Base-by-base conservation (phyloP, 352 stramenopile species). In the Globisporangium solare region DNA sequence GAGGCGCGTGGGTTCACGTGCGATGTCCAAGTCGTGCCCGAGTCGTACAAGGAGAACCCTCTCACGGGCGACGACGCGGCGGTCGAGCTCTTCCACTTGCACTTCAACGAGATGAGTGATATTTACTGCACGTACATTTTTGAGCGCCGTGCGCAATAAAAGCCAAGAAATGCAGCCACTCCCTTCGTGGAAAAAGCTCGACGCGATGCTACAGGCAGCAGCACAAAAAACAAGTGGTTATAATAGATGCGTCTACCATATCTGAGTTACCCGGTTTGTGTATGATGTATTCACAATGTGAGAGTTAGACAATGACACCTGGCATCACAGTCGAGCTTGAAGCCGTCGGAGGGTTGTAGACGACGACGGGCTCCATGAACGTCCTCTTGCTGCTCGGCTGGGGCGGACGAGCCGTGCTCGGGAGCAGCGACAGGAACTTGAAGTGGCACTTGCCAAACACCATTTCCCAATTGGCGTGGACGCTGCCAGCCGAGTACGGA, bases 71-170 rank as follows among this genome's bases (percentile, higher is more conserved):
- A 79, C 37, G 78, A 88, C 21, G 74, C 76, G 1, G 68, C 71
- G 1, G 66, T 84, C 18, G 79, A 91, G 65, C 64, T 94, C 27
- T 94, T 94, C 47, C 66, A 83, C 58, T 61, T 95, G 54, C 86
- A 95, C 60, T 95, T 95, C 66, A 93, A 93, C 72, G 86, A 95
- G 60, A 93, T 95, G 86, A 88, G 75, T 61, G 85, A 94, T 64
- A 75, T 84, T 61, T 94, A 94, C 68, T 91, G 81, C 68, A 76
- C 92, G 56, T 94, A 94, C 75, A 90, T 77, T 8, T 94, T 94
- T 55, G 86, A 71, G 41, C 68, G 64, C 12, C 71, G 79, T 61
- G 17, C 45, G 35, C 68, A 72, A 55, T 58, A 50, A 55, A 27
- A 17, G 27, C 8, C 32, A 10, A 40, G 20, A 42, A 20, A n/a